Evolutionary conservation across 2,329 filamentous ascomycete species (phyloP).

Genomic region (Ophiosphaerella korrae): DNA sequence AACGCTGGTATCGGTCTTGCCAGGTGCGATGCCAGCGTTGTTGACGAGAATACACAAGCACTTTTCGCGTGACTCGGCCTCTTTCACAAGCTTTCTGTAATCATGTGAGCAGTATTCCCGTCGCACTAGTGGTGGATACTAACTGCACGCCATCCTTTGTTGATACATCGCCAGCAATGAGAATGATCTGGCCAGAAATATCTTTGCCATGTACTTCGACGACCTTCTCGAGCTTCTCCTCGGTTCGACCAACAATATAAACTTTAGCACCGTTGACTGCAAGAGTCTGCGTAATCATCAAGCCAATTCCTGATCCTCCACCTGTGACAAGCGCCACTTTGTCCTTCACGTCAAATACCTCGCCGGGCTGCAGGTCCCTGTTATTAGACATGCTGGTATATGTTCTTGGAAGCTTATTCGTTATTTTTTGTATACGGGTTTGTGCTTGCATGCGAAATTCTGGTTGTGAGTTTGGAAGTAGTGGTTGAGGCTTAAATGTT

Average conservation of each 20-base stretch:
- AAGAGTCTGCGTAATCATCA: constrained; percentile 55
- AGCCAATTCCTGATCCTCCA: constrained; percentile 54
- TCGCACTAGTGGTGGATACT: constrained; percentile 5
- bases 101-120: constrained; percentile 3
- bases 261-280: constrained; percentile 55
- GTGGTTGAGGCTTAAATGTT: constrained; percentile 7
- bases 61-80: constrained; percentile 52
- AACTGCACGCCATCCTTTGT: constrained; percentile 51
- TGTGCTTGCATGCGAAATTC: constrained; percentile 12
- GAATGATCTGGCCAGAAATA: constrained; percentile 54
- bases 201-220: constrained; percentile 51
- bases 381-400: constrained; percentile 43
- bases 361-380: constrained; percentile 36
- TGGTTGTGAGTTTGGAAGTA: constrained; percentile 3
- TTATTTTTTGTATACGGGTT: constrained; percentile 16
- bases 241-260: constrained; percentile 55
- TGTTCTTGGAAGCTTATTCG: constrained; percentile 17
- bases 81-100: constrained; percentile 46
- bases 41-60: constrained; percentile 55
- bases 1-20: constrained; percentile 46
- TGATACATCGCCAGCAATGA: constrained; percentile 51
- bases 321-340: constrained; percentile 52
- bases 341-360: constrained; percentile 47
- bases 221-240: constrained; percentile 56
- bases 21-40: constrained; percentile 54